phyloP scores from a whole-genome alignment of 345 rosid species.

The Erucastrum elatum region DNA sequence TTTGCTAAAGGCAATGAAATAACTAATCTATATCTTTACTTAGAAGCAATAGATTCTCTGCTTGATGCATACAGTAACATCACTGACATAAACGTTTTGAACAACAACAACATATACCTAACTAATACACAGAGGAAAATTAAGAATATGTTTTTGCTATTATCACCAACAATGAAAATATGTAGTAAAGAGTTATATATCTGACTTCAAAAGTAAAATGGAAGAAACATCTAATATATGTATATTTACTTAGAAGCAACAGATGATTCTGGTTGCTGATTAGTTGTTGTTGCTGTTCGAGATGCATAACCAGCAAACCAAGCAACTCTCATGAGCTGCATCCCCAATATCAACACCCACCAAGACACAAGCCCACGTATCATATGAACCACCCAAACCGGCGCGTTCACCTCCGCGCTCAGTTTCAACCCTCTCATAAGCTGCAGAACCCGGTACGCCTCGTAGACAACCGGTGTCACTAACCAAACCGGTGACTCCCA shows the following conservation, averaged over 20 bases:
- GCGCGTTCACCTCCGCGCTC: conserved; percentile 68
- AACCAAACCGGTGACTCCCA: conserved; percentile 95
- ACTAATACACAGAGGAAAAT: background rate
- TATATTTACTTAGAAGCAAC: conserved; percentile 42
- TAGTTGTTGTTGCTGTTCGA: conserved; percentile 24
- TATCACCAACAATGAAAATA: background rate
- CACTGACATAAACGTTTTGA: too few species aligned
- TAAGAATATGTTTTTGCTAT: conserved; percentile 3
- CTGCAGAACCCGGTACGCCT: conserved; percentile 76
- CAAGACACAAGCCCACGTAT: conserved; percentile 83
- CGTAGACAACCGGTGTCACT: conserved; percentile 88
- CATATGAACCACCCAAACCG: conserved; percentile 76
- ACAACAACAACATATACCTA: background rate
- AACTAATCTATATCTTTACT: conserved; percentile 31
- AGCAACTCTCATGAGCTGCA: conserved; percentile 96
- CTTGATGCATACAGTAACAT: background rate
- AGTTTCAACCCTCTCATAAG: conserved; percentile 86
- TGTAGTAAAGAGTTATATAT: background rate
- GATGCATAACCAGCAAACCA: conserved; percentile 89
- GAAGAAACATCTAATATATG: too few species aligned
- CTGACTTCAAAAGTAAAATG: background rate
- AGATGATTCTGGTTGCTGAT: conserved; percentile 23
- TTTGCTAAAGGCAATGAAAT: too few species aligned
- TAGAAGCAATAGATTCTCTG: conserved; percentile 32
- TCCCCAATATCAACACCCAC: conserved; percentile 87